Evolutionary conservation across 352 stramenopile species (phyloP), one percentile per base, ranked within the genome.

Genomic region (Phytopythium aichiense): DNA sequence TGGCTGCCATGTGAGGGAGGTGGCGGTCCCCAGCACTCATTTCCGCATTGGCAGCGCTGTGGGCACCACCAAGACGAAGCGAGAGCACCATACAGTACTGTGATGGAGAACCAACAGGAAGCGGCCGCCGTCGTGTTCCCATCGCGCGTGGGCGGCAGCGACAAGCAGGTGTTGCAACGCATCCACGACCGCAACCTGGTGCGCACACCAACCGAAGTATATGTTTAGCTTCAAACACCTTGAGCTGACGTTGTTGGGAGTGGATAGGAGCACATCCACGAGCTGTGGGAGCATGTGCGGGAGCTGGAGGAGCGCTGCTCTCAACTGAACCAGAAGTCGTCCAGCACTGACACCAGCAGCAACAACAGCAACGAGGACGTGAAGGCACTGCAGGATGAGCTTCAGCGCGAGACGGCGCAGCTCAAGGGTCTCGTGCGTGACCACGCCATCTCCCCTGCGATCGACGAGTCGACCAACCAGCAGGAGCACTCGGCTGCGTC

Each of bases 171-270:
- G 51, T 20, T 57, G 51, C 51, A 57, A 31, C 51, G 51, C 33
- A 57, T 57, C 51, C 51, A 57, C 33, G 51, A 57, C 51, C 51
- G 51, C 31, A 57, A 57, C 51, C n/a, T 57, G 51, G 51, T 57
- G n/a, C 33, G 30, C 20, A 4, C n/a, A n/a, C n/a, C n/a, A n/a
- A n/a, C n/a, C n/a, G n/a, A n/a, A n/a, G n/a, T n/a, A n/a, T n/a
- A n/a, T n/a, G n/a, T n/a, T n/a, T n/a, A n/a, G 4, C 31, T 37
- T 9, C 31, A 9, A 37, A 9, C 31, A 9, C 31, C 9, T 37
- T 25, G 4, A 12, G 18, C 49, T 23, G 3, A 55, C 15, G 15
- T 25, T 13, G 12, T 38, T 38, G 23, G 9, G 4, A 13, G 1
- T 22, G 49, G 12, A 2, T 55, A 57, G 51, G 51, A 31, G 33